Evolutionary conservation across 2,329 filamentous ascomycete species (phyloP), one percentile per base, ranked within the genome.

Genomic region (Fusarium udum): DNA sequence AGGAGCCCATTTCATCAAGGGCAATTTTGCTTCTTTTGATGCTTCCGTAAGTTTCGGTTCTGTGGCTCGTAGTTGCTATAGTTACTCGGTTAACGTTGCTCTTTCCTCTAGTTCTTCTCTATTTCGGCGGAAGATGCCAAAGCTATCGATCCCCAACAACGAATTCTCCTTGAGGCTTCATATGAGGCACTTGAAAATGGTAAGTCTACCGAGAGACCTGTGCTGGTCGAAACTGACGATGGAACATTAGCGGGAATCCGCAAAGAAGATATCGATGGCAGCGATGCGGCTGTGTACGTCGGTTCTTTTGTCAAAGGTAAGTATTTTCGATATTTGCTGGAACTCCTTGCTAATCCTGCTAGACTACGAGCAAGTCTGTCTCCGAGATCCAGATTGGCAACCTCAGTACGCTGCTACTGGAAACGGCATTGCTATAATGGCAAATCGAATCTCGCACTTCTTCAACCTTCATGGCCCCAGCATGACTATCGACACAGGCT

Each of bases 401-500:
- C 86, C 87, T 0, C 83, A 85, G 61, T 86, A 88, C 78, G 85
- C 86, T 45, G 86, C 87, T 12, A 88, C 86, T 0, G 88, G 88
- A 13, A 87, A 85, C 24, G 86, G 85, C 8, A 85, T 85, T 51
- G 85, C 87, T 64, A 86, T 89, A 61, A 82, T 89, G 78, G 83
- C 87, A 7, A 90, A 90, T 74, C 83, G 88, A 1, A 83, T 90
- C 18, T 89, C 87, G 0, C 87, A 89, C 75, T 85, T 83, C 65
- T 89, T 88, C 77, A 85, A 90, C 71, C 79, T 90, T 22, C 82
- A 83, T 18, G 88, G 89, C 0, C 87, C 88, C 4, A 88, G 87
- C 72, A 83, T 90, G 78, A 89, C 87, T 0, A 79, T 91, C 20
- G 88, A 91, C 59, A 90, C 89, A 2, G 89, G 87, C 26, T 91